Percentiles rank a stretch among this genome's conserved stretches.
Evolutionary conservation across 2,329 filamentous ascomycete genomes (phyloP).

Genomic region (Epichloe amarillans): DNA sequence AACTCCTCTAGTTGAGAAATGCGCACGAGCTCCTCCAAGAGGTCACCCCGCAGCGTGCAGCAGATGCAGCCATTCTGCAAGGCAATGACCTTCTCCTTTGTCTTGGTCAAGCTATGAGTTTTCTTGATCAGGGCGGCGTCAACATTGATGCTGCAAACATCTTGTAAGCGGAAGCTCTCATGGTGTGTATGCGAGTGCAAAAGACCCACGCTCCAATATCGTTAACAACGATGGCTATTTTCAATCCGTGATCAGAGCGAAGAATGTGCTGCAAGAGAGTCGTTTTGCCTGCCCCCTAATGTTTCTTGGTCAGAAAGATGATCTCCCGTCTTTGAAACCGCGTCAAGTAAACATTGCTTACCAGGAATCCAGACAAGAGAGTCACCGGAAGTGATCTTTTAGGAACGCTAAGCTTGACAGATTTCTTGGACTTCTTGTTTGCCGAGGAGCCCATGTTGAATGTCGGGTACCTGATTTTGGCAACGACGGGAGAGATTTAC

Average conservation of each 20-base stretch:
- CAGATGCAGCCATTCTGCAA: constrained; percentile 67
- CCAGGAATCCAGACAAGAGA: constrained; percentile 22
- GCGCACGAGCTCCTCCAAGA: constrained; percentile 55
- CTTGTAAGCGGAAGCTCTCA: background rate
- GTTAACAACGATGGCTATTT: constrained; percentile 61
- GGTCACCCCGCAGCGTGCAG: constrained; percentile 58
- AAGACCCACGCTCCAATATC: constrained; percentile 47
- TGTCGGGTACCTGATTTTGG: too few relatives aligned
- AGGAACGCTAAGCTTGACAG: constrained; percentile 1
- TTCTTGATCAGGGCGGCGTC: constrained; percentile 48
- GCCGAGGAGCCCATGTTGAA: constrained; percentile 2
- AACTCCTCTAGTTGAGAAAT: constrained; percentile 48
- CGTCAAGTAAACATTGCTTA: constrained; percentile 2
- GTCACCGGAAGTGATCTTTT: constrained; percentile 20
- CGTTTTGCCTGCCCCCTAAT: constrained; percentile 55
- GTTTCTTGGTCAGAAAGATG: background rate
- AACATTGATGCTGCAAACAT: constrained; percentile 40
- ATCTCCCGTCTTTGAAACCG: background rate
- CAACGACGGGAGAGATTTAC: too few relatives aligned
- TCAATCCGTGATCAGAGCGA: constrained; percentile 50
- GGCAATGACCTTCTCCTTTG: constrained; percentile 51
- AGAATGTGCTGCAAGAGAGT: constrained; percentile 58
- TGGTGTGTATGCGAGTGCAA: background rate
- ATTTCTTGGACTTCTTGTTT: constrained; percentile 1
- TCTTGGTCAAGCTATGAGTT: constrained; percentile 40